Evolutionary conservation across 495 filamentous ascomycete species (phyloP).

Genomic region (Aspergillus ellipticus): DNA sequence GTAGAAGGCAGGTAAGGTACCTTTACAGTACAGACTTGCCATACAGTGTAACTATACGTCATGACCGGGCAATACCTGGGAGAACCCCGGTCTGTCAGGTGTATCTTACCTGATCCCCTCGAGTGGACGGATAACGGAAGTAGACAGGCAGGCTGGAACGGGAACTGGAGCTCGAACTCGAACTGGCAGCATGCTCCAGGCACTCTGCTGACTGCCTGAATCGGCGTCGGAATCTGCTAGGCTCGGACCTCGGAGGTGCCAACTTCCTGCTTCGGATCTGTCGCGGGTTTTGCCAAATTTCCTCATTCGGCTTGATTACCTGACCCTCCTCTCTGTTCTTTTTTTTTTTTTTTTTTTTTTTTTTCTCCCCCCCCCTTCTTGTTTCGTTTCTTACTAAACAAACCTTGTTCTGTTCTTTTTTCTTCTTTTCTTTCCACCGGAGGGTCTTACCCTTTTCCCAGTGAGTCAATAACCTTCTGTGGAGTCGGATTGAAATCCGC

Average conservation of each 20-base stretch:
- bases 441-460: background rate
- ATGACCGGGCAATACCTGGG: background rate
- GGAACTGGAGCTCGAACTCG: too few relatives aligned
- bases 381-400: background rate
- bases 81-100: background rate
- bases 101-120: background rate
- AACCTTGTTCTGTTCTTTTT: background rate
- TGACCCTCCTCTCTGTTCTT: conserved; percentile 1
- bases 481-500: background rate
- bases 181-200: background rate
- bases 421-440: conserved; percentile 1
- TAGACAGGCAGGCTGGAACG: background rate
- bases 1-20: too few relatives aligned
- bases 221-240: conserved; percentile 11
- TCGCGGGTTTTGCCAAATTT: conserved; percentile 8
- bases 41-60: conserved; percentile 2
- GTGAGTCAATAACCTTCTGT: conserved; percentile 5
- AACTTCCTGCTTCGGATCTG: conserved; percentile 3
- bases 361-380: background rate
- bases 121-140: conserved; percentile 17
- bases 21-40: background rate
- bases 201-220: background rate
- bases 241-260: conserved; percentile 21
- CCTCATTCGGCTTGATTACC: conserved; percentile 8
- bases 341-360: background rate